phyloP scores from a whole-genome alignment of 1,284 basidiomycete genomes.

The Peniophora sp. region DNA sequence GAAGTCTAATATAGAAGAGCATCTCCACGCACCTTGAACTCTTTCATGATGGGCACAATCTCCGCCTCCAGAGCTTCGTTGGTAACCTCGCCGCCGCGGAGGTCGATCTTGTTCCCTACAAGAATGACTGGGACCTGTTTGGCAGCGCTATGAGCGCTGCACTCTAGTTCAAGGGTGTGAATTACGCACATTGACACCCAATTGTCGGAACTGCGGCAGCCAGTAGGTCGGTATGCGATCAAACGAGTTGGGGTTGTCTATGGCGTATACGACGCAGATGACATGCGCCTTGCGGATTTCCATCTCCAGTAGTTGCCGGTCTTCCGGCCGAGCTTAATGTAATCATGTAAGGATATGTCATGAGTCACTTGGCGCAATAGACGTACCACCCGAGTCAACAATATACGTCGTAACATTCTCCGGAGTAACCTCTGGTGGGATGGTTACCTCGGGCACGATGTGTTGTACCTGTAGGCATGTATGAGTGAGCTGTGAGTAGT shows the following conservation, averaged over 20 bases:
- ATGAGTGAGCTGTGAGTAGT: slow-evolving; percentile 1
- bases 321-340: slow-evolving; percentile 59
- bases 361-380: slow-evolving; percentile 2
- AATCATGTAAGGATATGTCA: slow-evolving; percentile 9
- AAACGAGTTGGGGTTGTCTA: slow-evolving; percentile 93
- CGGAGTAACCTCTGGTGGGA: slow-evolving; percentile 91
- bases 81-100: slow-evolving; percentile 87
- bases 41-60: slow-evolving; percentile 91
- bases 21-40: slow-evolving; percentile 71
- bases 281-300: slow-evolving; percentile 97
- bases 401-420: slow-evolving; percentile 96
- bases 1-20: slow-evolving; percentile 4
- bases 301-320: slow-evolving; percentile 83
- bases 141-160: no score
- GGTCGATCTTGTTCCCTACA: slow-evolving; percentile 97
- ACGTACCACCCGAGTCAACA: slow-evolving; percentile 87
- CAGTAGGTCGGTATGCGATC: slow-evolving; percentile 98
- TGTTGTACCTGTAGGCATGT: slow-evolving; percentile 64
- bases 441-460: slow-evolving; percentile 90
- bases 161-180: no score
- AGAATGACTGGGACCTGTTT: slow-evolving; percentile 89
- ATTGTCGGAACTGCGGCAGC: slow-evolving; percentile 93
- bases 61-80: slow-evolving; percentile 94
- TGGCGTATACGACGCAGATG: slow-evolving; percentile 95
- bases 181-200: slow-evolving; percentile 85